phyloP scores from a whole-genome alignment of 2,329 filamentous ascomycete species.

The Epichloe bromicola region DNA sequence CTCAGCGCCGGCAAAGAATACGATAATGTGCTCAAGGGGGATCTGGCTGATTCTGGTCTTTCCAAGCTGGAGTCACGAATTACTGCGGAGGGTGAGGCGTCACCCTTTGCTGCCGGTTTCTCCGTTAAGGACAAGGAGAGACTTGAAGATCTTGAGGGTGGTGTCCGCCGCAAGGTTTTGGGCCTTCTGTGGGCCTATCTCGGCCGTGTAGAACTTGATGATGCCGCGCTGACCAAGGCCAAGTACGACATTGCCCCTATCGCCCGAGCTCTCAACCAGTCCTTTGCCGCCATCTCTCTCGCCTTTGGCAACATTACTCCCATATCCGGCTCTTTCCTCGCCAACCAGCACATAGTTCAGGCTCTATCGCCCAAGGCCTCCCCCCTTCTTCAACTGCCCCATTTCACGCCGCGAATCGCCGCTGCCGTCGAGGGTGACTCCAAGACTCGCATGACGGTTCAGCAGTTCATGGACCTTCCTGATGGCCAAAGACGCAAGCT shows the following conservation, averaged over 20 bases:
- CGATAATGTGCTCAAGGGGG: conserved; percentile 59
- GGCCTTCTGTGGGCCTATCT: conserved; percentile 92
- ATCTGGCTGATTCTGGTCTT: conserved; percentile 68
- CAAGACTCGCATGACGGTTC: conserved; percentile 63
- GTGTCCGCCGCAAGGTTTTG: conserved; percentile 70
- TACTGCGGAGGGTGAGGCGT: conserved; percentile 43
- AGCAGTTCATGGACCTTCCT: conserved; percentile 78
- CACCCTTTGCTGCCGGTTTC: conserved; percentile 43
- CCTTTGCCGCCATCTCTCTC: conserved; percentile 75
- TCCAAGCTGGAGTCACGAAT: conserved; percentile 75
- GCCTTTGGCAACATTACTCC: conserved; percentile 76
- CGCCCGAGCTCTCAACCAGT: conserved; percentile 71
- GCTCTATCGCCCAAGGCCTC: conserved; percentile 72
- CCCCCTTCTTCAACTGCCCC: conserved; percentile 80
- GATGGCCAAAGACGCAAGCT: conserved; percentile 60
- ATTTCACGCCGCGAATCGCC: conserved; percentile 59
- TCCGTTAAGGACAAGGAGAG: conserved; percentile 61
- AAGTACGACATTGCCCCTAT: conserved; percentile 86
- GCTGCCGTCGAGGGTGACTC: conserved; percentile 61
- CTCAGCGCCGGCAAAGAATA: conserved; percentile 82
- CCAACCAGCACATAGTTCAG: conserved; percentile 80
- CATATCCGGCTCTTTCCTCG: conserved; percentile 67
- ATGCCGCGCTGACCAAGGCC: conserved; percentile 62
- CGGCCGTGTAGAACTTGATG: conserved; percentile 73
- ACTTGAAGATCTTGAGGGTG: conserved; percentile 69